Evolutionary conservation across 257 asterid genomes (phyloP), one percentile per base, ranked within the genome.

Genomic region (Solanum chiquidenum): DNA sequence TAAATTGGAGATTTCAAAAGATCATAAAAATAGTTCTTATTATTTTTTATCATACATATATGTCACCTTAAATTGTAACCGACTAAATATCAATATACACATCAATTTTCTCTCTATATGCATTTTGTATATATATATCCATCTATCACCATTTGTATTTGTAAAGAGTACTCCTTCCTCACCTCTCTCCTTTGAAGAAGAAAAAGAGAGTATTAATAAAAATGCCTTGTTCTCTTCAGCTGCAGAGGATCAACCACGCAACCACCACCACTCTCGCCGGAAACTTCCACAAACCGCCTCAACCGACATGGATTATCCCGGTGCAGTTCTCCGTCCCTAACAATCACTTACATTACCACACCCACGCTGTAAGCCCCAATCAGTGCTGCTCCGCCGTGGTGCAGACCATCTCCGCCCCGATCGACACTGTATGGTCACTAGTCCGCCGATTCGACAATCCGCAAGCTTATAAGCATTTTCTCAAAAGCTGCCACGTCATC

Each of bases 401-500:
- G 58, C 95, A 89, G 87, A 25, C 86, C 46, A 93, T 93, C 90
- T 83, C 71, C 68, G 96, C 98, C 31, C 93, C 95, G 0, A 60
- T 92, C 2, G 94, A 89, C 86, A 62, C 93, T 25, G 98, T 95
- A 4, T 96, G 98, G 98, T 91, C 98, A 20, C 87, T 96, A 18
- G 94, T 96, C 5, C 96, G 98, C 20, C 94, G 95, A 14, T 96
- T 96, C 91, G 98, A 95, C 91, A 89, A 91, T 86, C 98, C 98
- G 40, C 98, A 95, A 85, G 94, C 91, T n/a, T 96, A 96, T 92
- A 96, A 96, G 88, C 93, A 90, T 68, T 96, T 96, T 88, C 86
- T 96, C 9, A 95, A 93, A 93, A 93, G 98, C 90, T 96, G 98
- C 90, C 87, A 90, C 89, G 94, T 95, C 87, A 90, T 94, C 83